These are phyloP conservation scores for Penicillium sp. DNA, from an alignment of 2,329 filamentous ascomycete species.

Conservation along the genomic window DNA sequence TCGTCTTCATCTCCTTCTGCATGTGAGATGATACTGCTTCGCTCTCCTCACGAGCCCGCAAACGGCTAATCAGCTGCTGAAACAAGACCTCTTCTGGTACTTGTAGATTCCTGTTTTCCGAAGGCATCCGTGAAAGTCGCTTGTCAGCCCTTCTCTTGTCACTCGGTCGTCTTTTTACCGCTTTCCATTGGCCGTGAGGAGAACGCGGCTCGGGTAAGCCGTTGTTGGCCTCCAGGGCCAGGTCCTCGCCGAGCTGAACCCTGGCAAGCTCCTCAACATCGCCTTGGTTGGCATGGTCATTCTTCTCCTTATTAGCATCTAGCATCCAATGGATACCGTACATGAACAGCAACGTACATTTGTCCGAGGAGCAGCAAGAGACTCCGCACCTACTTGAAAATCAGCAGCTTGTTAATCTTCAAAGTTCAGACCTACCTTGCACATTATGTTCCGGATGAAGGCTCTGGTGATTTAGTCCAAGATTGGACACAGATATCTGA, in stretches of 20 bases:
- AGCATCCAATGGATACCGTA: background rate
- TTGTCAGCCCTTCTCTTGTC: conserved; percentile 13
- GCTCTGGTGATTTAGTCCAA: background rate
- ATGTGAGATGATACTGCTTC: conserved; percentile 29
- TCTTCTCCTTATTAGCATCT: background rate
- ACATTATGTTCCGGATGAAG: background rate
- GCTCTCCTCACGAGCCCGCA: conserved; percentile 42
- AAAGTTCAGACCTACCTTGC: background rate
- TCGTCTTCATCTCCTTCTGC: conserved; percentile 33
- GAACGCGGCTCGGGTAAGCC: background rate
- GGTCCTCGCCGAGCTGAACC: background rate
- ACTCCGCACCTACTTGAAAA: background rate
- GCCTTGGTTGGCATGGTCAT: background rate
- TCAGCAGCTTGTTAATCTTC: background rate
- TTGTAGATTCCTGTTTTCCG: conserved; percentile 7
- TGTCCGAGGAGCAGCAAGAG: background rate
- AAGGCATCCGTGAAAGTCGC: background rate
- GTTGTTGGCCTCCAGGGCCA: background rate
- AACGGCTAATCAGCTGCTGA: conserved; percentile 38
- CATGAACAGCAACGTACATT: background rate
- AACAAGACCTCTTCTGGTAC: conserved; percentile 43
- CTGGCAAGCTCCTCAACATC: background rate
- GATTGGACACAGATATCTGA: background rate
- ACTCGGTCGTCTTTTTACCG: conserved; percentile 24
- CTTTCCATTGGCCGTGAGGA: conserved; percentile 15